Evolutionary conservation across 225 moss, liverwort and hornwort genomes (phyloP).

Genomic region (Sphagnum tenellum): DNA sequence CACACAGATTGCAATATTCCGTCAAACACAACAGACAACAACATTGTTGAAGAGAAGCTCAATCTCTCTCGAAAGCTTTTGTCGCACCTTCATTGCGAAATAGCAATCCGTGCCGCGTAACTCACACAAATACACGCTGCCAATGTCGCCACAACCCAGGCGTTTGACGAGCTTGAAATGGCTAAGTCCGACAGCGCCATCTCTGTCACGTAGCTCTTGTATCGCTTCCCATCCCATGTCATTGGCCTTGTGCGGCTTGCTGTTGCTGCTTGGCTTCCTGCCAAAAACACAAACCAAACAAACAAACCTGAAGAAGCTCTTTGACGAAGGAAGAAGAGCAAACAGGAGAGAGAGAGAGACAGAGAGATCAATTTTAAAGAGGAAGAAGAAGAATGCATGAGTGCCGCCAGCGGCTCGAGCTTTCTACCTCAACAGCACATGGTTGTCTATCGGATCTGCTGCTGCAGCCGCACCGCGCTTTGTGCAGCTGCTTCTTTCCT

Average conservation of each 20-base stretch:
- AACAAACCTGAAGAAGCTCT: too few species aligned
- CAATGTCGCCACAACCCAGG: constrained; percentile 93
- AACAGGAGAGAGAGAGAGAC: too few species aligned
- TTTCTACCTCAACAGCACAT: constrained; percentile 16
- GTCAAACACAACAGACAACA: too few species aligned
- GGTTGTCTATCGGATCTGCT: constrained; percentile 19
- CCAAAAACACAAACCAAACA: not conserved
- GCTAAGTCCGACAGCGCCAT: constrained; percentile 79
- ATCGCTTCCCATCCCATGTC: constrained; percentile 96
- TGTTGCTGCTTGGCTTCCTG: constrained; percentile 34
- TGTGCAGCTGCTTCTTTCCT: too few species aligned
- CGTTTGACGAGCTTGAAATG: constrained; percentile 89
- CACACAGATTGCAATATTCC: too few species aligned
- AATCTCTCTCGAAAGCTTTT: too few species aligned
- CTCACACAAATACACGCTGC: constrained; percentile 91
- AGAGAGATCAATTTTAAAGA: too few species aligned
- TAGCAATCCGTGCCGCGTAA: constrained; percentile 76
- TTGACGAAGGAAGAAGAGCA: too few species aligned
- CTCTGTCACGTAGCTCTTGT: constrained; percentile 55
- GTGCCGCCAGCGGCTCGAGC: too few species aligned
- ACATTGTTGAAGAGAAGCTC: too few species aligned
- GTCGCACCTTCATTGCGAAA: constrained; percentile 84
- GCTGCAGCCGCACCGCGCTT: not conserved
- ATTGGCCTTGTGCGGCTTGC: constrained; percentile 95
- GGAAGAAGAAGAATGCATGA: too few species aligned